Conservation (phyloP, 139 green algal species). For the Ettlia oleoabundans region DNA sequence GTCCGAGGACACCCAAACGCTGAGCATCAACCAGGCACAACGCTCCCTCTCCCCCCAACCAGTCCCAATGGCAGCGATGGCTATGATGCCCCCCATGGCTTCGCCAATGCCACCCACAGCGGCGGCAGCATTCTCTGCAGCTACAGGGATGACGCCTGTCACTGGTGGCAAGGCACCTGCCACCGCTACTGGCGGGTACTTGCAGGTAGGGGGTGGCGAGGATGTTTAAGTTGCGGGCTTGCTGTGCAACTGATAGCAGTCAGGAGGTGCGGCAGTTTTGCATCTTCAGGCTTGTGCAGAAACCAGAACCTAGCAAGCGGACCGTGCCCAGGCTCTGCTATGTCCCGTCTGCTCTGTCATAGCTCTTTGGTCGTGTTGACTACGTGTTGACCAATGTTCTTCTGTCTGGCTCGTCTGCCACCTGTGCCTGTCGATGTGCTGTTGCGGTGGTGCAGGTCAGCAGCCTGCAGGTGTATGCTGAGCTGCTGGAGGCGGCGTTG, state of each 20-base stretch:
- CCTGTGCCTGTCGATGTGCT: too few relatives aligned
- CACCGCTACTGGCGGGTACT: conserved; percentile 21
- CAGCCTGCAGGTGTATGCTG: conserved; percentile 62
- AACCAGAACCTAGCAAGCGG: neutral
- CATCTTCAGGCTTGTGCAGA: too few relatives aligned
- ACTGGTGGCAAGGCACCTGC: conserved; percentile 24
- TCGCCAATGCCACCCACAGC: neutral
- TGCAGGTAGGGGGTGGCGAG: neutral
- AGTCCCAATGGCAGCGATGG: too few relatives aligned
- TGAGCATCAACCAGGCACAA: conserved; percentile 22
- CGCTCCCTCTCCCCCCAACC: too few relatives aligned
- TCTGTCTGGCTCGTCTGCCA: neutral
- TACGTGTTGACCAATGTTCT: neutral
- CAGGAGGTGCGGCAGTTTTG: neutral
- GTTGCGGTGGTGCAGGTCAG: conserved; percentile 25
- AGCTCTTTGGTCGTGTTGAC: too few relatives aligned
- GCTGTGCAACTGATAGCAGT: neutral
- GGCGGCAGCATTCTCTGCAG: neutral
- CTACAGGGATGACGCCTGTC: neutral
- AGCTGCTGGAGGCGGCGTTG: conserved; percentile 54
- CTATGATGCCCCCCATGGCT: too few relatives aligned
- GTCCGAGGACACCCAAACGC: neutral
- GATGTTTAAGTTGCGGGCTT: neutral
- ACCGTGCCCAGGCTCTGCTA: too few relatives aligned
- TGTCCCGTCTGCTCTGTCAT: too few relatives aligned